Base-by-base conservation (phyloP, 2,329 filamentous ascomycete genomes). In the Aspergillus floridensis region DNA sequence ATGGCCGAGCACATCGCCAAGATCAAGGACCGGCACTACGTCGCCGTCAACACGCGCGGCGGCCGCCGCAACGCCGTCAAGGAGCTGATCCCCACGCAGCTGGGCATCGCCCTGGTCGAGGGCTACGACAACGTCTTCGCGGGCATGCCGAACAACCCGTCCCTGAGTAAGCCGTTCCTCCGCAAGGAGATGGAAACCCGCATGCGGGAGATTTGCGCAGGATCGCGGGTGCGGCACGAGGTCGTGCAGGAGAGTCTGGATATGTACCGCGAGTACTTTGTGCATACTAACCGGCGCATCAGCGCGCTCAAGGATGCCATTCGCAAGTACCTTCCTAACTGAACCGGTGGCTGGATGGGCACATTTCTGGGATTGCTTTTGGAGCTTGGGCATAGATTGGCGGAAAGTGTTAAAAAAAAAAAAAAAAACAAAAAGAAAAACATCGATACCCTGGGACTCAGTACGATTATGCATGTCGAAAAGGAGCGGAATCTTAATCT, bases 1-100 rank as follows among this genome's bases (percentile, higher is more conserved):
- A 99, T 99, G 95, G 95, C 95, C 0, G 95, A 99, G 69, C 95
- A 99, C 72, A 99, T 99, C 69, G 87, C 91, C 60, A 99, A 93
- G 76, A 96, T 99, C 68, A 92, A 98, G 75, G 86, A 93, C 59
- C 83, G 95, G 60, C 84, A 93, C 67, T 99, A 99, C 70, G 93
- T 92, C 53, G 85, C 87, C 58, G 88, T 89, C 71, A 71, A 86
- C 77, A 71, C 82, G 70, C 82, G 79, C 53, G 79, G 79, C 57
- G 74, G 73, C 56, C 77, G 79, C 41, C 76, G 79, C 48, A 79
- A 80, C 52, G 68, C 74, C 56, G 82, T 95, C 49, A 88, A 91
- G 71, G 92, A 96, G 69, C 96, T 99, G 72, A 90, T 99, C 65
- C 95, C 95, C 14, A 97, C 93, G 7, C 89, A 90, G 56, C 83